Base-by-base conservation (phyloP, 2,329 filamentous ascomycete species). In the Neopestalotiopsis clavispora region DNA sequence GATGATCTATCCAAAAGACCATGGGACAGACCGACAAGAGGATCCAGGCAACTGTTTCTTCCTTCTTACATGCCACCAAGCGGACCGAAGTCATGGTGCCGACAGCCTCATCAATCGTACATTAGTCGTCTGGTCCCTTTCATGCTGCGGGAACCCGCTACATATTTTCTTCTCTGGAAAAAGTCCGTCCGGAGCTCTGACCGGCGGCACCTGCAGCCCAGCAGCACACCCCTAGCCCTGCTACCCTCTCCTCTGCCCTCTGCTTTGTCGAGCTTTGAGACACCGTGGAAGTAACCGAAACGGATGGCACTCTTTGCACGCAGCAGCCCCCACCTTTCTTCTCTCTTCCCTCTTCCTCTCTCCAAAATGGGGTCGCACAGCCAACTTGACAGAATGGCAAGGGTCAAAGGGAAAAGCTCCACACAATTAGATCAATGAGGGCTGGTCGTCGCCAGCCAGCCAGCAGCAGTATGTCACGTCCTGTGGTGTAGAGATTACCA, bases 211-310 rank as follows among this genome's bases (percentile, higher is more conserved):
- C 34, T 38, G 34, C 34, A 38, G 34, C 34, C 34, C 17, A 23
- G n/a, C 45, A 20, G 23, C 45, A 52, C 45, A 28, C 17, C 45
- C 45, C 17, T 17, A 52, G 17, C 59, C 63, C 63, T 57, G 23
- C 23, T 28, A 28, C 23, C 23, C 23, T 28, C 23, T 28, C 23
- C 23, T 28, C 23, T 28, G 63, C 63, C 42, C 63, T 60, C 32
- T 38, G 34, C 34, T 32, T 23, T 45, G 52, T 59, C 23, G 56
- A 59, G 34, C 40, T 67, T 67, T 67, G 66, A 67, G 66, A 67
- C 66, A 67, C 57, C 10, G 66, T 67, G 66, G 66, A 63, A 67
- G 66, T 62, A 67, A 63, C 38, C 66, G 66, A 67, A 67, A 67
- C 66, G 57, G 34, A n/a, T 42, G 34, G 45, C 52, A 34, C 14